phyloP scores from a whole-genome alignment of 805 yeast genomes.

The Candida insectalens region DNA sequence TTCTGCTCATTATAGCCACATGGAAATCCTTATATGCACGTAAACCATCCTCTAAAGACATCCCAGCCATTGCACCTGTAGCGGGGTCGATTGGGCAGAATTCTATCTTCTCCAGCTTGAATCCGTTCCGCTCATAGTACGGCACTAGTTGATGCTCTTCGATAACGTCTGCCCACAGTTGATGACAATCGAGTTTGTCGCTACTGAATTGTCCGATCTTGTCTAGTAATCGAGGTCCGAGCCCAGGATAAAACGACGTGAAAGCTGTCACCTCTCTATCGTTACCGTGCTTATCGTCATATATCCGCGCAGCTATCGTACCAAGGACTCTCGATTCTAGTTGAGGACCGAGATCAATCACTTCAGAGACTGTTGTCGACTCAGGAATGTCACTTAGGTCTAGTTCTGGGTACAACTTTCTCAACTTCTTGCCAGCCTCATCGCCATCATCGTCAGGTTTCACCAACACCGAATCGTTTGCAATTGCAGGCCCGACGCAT shows the following conservation, averaged over 20 bases:
- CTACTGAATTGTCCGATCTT: slow-evolving; percentile 9
- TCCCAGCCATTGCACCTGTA: slow-evolving; percentile 12
- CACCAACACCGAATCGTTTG: slow-evolving; percentile 1
- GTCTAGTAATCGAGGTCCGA: slow-evolving; percentile 17
- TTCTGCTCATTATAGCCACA: slow-evolving; percentile 29
- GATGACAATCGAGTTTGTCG: slow-evolving; percentile 7
- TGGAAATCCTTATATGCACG: slow-evolving; percentile 30
- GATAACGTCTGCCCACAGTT: slow-evolving; percentile 32
- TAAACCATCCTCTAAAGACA: slow-evolving; percentile 28
- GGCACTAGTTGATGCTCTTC: slow-evolving; percentile 38
- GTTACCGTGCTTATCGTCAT: not conserved
- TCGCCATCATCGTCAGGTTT: slow-evolving; percentile 10
- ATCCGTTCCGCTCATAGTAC: slow-evolving; percentile 36
- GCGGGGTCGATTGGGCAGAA: slow-evolving; percentile 16
- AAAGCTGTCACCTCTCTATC: slow-evolving; percentile 40
- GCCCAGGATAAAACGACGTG: slow-evolving; percentile 38
- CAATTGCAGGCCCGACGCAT: slow-evolving; percentile 16
- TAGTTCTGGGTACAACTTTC: slow-evolving; percentile 9
- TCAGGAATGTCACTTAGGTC: slow-evolving; percentile 8
- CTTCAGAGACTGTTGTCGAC: not conserved
- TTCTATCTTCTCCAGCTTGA: slow-evolving; percentile 16
- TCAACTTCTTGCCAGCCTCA: slow-evolving; percentile 11
- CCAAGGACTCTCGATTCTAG: slow-evolving; percentile 19
- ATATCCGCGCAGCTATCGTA: slow-evolving; percentile 26
- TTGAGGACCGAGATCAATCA: not conserved